Evolutionary conservation across 192 early-diverging fungal genomes (phyloP).

Genomic region (Geranomyces variabilis): DNA sequence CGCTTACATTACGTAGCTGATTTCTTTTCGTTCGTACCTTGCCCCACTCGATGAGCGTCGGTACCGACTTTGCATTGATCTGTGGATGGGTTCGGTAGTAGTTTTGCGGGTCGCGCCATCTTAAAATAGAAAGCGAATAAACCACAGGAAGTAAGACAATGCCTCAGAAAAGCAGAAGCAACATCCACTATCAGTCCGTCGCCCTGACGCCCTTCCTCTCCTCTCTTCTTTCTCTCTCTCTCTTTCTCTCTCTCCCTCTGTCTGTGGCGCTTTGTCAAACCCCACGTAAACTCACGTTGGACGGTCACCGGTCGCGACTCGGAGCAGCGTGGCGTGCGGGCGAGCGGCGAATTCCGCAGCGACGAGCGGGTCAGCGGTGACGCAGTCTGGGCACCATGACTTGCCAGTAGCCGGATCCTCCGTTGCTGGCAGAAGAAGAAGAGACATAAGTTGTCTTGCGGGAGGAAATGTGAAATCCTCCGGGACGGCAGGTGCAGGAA

Average conservation of each 20-base stretch:
- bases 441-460: too few species aligned
- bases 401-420: conserved; percentile 43
- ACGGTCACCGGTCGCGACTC: conserved; percentile 29
- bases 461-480: too few species aligned
- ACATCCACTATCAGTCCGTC: not conserved
- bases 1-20: not conserved
- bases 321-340: conserved; percentile 41
- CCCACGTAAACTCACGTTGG: conserved; percentile 15
- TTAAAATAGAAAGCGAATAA: not conserved
- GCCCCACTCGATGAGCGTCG: conserved; percentile 38
- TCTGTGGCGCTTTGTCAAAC: too few species aligned
- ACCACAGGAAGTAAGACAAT: not conserved
- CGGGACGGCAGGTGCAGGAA: too few species aligned
- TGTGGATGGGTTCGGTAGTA: conserved; percentile 39
- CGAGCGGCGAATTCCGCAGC: conserved; percentile 34
- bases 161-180: too few species aligned
- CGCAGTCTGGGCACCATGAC: conserved; percentile 60
- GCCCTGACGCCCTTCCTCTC: too few species aligned
- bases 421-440: conserved; percentile 25
- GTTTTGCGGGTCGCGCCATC: conserved; percentile 32
- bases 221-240: too few species aligned
- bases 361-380: conserved; percentile 52
- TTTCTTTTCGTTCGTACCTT: not conserved
- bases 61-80: conserved; percentile 41
- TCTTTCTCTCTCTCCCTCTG: too few species aligned